These are phyloP conservation scores for Colletotrichum scovillei DNA, from an alignment of 2,329 filamentous ascomycete genomes.

Conservation along the genomic window DNA sequence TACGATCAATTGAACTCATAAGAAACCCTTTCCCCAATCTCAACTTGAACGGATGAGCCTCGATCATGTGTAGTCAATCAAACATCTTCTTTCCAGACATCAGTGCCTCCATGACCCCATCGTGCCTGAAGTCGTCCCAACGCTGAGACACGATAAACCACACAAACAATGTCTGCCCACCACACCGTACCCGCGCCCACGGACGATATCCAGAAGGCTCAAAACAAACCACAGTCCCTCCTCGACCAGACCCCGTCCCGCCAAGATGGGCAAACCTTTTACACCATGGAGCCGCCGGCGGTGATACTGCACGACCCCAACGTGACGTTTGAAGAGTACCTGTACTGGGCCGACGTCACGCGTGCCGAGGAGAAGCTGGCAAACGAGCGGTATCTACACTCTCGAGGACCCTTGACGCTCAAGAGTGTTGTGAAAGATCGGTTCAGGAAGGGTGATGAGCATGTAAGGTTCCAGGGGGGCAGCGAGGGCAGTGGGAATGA, in stretches of 20 bases:
- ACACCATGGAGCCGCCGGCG: not conserved
- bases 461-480: conserved; percentile 20
- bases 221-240: not conserved
- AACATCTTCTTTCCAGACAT: not conserved
- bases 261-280: not conserved
- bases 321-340: conserved; percentile 42
- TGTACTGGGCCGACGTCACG: conserved; percentile 41
- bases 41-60: not conserved
- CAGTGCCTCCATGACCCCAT: not conserved
- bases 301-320: conserved; percentile 37
- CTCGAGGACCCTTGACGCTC: conserved; percentile 31
- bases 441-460: conserved; percentile 35
- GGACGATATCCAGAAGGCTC: not conserved
- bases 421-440: conserved; percentile 33
- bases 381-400: conserved; percentile 23
- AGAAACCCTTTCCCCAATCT: not conserved
- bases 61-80: not conserved
- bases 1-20: not conserved
- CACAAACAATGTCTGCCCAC: conserved; percentile 6
- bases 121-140: conserved; percentile 19
- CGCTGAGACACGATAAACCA: conserved; percentile 17
- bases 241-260: not conserved
- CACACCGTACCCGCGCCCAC: conserved; percentile 9
- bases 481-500: not conserved
- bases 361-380: conserved; percentile 38